These are phyloP conservation scores for Colletotrichum musae DNA, from an alignment of 2,329 filamentous ascomycete species.

Conservation along the genomic window DNA sequence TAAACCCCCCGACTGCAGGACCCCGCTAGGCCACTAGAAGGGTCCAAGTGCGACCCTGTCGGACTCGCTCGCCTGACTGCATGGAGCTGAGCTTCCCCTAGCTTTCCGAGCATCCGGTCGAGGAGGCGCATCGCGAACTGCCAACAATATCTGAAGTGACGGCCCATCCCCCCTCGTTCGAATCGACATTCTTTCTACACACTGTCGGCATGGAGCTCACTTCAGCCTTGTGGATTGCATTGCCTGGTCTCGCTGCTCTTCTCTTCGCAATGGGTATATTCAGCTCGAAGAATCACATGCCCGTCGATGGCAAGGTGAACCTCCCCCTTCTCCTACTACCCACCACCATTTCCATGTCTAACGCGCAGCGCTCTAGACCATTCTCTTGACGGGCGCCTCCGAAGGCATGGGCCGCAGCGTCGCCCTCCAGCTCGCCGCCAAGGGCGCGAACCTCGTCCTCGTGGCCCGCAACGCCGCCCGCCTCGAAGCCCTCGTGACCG, in stretches of 20 bases:
- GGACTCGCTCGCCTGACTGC: not conserved
- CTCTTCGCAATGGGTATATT: conserved; percentile 77
- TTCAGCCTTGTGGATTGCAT: conserved; percentile 64
- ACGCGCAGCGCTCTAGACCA: conserved; percentile 70
- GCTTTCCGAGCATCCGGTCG: not conserved
- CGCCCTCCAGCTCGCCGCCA: conserved; percentile 80
- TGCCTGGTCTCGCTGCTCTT: conserved; percentile 58
- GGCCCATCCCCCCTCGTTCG: not conserved
- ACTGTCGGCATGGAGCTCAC: conserved; percentile 14
- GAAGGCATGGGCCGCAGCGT: conserved; percentile 90
- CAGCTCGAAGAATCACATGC: conserved; percentile 80
- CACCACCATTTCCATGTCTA: conserved; percentile 14
- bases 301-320: conserved; percentile 84
- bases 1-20: not conserved
- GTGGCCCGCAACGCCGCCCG: conserved; percentile 84
- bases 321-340: not conserved
- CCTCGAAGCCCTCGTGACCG: conserved; percentile 74
- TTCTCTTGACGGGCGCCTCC: conserved; percentile 91
- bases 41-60: not conserved
- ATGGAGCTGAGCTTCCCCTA: not conserved
- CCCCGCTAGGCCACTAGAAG: conserved; percentile 11
- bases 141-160: not conserved
- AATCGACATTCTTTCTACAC: not conserved
- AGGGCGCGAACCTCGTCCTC: conserved; percentile 89
- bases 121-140: not conserved